Evolutionary conservation across 805 yeast genomes (phyloP).

Genomic region (Candida saitoana): DNA sequence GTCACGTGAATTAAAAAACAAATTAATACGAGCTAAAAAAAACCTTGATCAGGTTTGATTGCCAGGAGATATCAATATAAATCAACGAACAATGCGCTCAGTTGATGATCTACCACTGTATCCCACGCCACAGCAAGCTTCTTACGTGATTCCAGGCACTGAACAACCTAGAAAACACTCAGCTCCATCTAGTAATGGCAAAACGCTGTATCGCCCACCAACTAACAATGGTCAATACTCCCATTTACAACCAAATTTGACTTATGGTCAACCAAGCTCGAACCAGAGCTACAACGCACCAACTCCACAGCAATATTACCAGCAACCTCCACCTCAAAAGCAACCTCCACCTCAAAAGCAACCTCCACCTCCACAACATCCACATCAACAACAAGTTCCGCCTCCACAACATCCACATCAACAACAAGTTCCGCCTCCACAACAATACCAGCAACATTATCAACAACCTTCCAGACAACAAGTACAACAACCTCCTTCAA

Average conservation of each 20-base stretch:
- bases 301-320: constrained; percentile 10
- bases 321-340: constrained; percentile 11
- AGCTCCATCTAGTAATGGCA: constrained; percentile 6
- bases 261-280: constrained; percentile 2
- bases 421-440: constrained; percentile 9
- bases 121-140: constrained; percentile 45
- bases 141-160: constrained; percentile 23
- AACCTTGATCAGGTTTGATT: background rate
- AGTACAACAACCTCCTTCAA: constrained; percentile 15
- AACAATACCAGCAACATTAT: constrained; percentile 3
- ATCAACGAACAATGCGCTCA: constrained; percentile 9
- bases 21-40: background rate
- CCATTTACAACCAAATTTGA: constrained; percentile 9
- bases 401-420: constrained; percentile 9
- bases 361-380: constrained; percentile 8
- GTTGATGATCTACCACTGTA: constrained; percentile 40
- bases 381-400: constrained; percentile 7
- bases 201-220: constrained; percentile 11
- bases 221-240: constrained; percentile 2
- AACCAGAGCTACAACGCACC: constrained; percentile 4
- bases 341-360: constrained; percentile 12
- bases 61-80: background rate
- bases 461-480: constrained; percentile 4
- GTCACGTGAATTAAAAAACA: background rate
- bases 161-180: constrained; percentile 8